Evolutionary conservation across 1,284 basidiomycete genomes (phyloP), one percentile per base, ranked within the genome.

Genomic region (Trametes sp.): DNA sequence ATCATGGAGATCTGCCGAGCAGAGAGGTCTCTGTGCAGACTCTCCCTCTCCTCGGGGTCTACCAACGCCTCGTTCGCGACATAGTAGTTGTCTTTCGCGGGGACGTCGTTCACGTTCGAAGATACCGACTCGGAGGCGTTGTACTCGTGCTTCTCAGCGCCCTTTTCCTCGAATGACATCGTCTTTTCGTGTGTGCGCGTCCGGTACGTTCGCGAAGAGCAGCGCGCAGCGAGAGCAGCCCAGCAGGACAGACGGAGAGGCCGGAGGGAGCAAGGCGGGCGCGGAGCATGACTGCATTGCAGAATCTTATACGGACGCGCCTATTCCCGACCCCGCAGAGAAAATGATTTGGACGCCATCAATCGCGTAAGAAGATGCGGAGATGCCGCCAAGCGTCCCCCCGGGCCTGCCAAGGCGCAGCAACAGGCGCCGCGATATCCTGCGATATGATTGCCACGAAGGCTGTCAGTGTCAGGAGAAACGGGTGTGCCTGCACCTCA

Each of bases 1-100:
- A 87, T 91, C 89, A 92, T 91, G 28, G 87, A 87, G 52, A 90
- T 88, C 70, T 88, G 87, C 29, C 87, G 80, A 48, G 87, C 84
- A 68, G 89, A 87, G 59, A 91, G 80, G 13, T 82, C 85, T 59
- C 87, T 82, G 70, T 88, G 87, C 19, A 88, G 76, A 52, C 77
- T 83, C 54, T 83, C 75, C 57, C 81, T 76, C 57, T 71, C 67
- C 26, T 74, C 73, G 36, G 83, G 82, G 49, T 85, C 83, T 31
- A 78, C 63, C 51, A 80, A 74, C 36, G 73, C 74, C 50, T 80
- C 74, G 62, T 80, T 74, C n/a, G 75, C 38, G 14, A 41, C 68
- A 63, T 70, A 71, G 54, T 61, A 56, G 21, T 51, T 59, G 31
- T 33, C 31, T n/a, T n/a, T n/a, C n/a, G n/a, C n/a, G 31, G 31